A percentile compares a stretch with the other conserved stretches of the same genome.
Conservation (phyloP, 805 yeast genomes). For the Metschnikowia vanudenii region DNA sequence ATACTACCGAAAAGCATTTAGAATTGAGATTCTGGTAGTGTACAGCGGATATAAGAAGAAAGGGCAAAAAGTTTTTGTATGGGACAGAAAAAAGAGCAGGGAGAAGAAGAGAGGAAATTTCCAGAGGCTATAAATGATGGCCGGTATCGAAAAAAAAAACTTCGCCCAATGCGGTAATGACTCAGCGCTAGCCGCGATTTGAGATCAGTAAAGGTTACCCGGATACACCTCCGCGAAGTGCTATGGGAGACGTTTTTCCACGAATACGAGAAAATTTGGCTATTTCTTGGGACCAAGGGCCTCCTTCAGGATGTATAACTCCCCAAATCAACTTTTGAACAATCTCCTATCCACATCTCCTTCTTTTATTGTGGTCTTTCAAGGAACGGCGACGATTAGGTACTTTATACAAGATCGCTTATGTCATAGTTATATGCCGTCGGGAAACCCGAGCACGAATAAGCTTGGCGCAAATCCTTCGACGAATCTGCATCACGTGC, state of each 20-base stretch:
- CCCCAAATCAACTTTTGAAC: too few relatives aligned
- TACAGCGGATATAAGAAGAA: background rate
- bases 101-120: constrained; percentile 2
- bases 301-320: too few relatives aligned
- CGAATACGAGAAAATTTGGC: too few relatives aligned
- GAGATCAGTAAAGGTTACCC: constrained; percentile 24
- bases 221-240: constrained; percentile 1
- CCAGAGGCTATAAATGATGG: constrained; percentile 12
- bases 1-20: constrained; percentile 13
- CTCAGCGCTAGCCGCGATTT: constrained; percentile 27
- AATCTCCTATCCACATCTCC: too few relatives aligned
- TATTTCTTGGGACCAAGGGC: background rate
- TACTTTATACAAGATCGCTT: background rate
- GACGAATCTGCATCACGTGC: too few relatives aligned
- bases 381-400: too few relatives aligned
- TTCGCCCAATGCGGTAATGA: constrained; percentile 25
- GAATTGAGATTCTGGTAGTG: background rate
- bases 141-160: constrained; percentile 15
- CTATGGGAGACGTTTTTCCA: background rate
- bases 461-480: background rate
- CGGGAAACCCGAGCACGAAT: background rate
- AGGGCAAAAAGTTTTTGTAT: background rate
- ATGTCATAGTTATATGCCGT: constrained; percentile 8
- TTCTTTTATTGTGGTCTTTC: too few relatives aligned
- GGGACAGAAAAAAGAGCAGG: background rate